Percentiles rank a stretch among this genome's conserved stretches.
These are phyloP conservation scores for Fusarium nematophilum DNA, from an alignment of 2,329 filamentous ascomycete genomes.

Conservation along the genomic window DNA sequence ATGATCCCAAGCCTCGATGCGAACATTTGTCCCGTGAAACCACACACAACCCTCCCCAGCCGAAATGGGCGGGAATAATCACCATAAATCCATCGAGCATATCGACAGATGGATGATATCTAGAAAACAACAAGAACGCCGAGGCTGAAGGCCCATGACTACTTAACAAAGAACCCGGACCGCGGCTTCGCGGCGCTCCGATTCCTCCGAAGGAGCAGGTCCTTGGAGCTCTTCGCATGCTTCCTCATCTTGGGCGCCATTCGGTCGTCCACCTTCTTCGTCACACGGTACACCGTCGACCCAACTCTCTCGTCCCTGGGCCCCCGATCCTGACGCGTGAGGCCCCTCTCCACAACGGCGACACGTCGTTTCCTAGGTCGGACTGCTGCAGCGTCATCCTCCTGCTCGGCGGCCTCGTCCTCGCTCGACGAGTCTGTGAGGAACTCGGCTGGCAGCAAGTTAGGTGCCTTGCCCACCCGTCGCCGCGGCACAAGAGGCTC, in stretches of 20 bases:
- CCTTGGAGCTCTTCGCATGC: conserved; percentile 55
- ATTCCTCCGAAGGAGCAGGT: conserved; percentile 59
- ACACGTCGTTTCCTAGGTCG: conserved; percentile 59
- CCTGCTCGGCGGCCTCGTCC: conserved; percentile 47
- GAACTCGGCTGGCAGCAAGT: conserved; percentile 64
- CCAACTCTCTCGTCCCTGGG: conserved; percentile 63
- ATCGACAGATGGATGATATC: not conserved
- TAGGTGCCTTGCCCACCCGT: conserved; percentile 53
- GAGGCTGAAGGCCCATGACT: not conserved
- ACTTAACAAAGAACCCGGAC: conserved; percentile 57
- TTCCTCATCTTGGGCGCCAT: conserved; percentile 62
- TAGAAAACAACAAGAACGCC: conserved; percentile 5
- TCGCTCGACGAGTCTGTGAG: conserved; percentile 64
- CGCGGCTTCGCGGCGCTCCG: conserved; percentile 51
- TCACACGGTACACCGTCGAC: conserved; percentile 65
- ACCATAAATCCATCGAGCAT: not conserved
- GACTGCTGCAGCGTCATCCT: conserved; percentile 35
- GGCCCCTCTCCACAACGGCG: conserved; percentile 51
- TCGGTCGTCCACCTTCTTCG: conserved; percentile 55
- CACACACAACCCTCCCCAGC: not conserved
- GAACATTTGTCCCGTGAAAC: not conserved
- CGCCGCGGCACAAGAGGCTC: conserved; percentile 29
- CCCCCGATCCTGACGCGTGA: conserved; percentile 52
- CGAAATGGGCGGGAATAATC: not conserved
- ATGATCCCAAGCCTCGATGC: not conserved